Conservation (phyloP, 169 alveolate genomes). For the Eimeria praecox region DNA sequence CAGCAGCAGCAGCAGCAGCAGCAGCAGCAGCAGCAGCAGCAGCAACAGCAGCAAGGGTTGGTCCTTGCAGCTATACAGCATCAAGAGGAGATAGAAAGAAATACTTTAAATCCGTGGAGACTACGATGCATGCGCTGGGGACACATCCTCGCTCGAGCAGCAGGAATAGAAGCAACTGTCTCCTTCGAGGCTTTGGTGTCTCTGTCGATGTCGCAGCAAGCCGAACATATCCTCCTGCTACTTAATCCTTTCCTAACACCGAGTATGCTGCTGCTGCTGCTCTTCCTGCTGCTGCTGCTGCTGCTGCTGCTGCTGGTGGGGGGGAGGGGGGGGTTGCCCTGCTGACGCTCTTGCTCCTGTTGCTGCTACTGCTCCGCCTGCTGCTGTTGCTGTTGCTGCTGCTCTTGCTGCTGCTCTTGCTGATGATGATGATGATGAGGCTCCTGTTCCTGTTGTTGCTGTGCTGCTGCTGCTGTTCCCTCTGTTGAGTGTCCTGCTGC, state of each 20-base stretch:
- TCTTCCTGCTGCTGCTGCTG: slow-evolving; percentile 37
- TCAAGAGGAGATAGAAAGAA: slow-evolving; percentile 23
- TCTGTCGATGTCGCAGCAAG: slow-evolving; percentile 66
- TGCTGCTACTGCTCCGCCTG: background rate
- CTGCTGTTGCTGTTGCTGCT: slow-evolving; percentile 6
- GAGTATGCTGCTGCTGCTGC: slow-evolving; percentile 22
- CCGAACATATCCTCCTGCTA: slow-evolving; percentile 14
- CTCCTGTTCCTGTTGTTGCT: too few species aligned
- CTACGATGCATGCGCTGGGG: slow-evolving; percentile 76
- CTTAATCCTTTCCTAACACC: slow-evolving; percentile 78
- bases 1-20: slow-evolving; percentile 46
- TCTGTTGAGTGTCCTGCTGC: background rate
- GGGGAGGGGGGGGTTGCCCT: too few species aligned
- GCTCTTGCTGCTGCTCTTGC: background rate
- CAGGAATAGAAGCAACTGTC: slow-evolving; percentile 56
- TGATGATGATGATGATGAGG: too few species aligned
- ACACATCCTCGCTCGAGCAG: slow-evolving; percentile 46
- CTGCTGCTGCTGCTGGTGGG: slow-evolving; percentile 36
- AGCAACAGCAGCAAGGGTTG: slow-evolving; percentile 33
- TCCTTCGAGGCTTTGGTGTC: slow-evolving; percentile 79
- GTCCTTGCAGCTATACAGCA: slow-evolving; percentile 1
- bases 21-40: slow-evolving; percentile 21
- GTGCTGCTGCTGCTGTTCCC: background rate
- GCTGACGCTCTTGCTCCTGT: slow-evolving; percentile 19
- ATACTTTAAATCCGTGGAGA: background rate